Conservation (phyloP, 2,329 filamentous ascomycete genomes). For the Penicillium rolfsii region DNA sequence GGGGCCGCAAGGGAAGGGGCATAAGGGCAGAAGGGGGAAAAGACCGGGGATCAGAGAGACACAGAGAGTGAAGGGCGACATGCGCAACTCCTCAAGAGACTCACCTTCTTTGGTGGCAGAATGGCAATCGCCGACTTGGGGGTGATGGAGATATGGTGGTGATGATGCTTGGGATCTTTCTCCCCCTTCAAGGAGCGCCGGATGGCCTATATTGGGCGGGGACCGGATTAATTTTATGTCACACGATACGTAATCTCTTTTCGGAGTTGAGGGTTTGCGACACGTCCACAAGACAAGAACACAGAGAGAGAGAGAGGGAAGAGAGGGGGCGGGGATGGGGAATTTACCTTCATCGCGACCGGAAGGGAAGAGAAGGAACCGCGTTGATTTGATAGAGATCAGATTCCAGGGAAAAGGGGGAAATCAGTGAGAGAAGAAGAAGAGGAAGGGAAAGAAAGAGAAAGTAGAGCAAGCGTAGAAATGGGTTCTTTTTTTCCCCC, state of each 20-base stretch:
- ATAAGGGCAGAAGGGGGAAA: conserved; percentile 23
- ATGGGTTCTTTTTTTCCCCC: not conserved
- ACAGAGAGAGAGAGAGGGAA: not conserved
- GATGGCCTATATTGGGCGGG: conserved; percentile 61
- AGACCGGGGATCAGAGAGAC: too few relatives aligned
- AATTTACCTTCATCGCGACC: conserved; percentile 32
- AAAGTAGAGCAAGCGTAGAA: not conserved
- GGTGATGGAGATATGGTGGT: conserved; percentile 70
- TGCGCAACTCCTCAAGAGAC: conserved; percentile 33
- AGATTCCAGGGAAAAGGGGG: conserved; percentile 10
- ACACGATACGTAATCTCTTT: conserved; percentile 18
- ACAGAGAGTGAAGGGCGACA: conserved; percentile 12
- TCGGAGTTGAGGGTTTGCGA: not conserved
- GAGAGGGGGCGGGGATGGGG: not conserved
- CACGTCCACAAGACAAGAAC: not conserved
- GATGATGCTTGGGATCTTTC: conserved; percentile 64
- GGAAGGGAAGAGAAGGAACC: conserved; percentile 15
- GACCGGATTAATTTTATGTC: conserved; percentile 20
- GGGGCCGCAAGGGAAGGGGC: conserved; percentile 12
- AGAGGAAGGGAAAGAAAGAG: not conserved
- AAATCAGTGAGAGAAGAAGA: conserved; percentile 8
- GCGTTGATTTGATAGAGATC: conserved; percentile 3
- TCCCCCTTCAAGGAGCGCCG: conserved; percentile 89
- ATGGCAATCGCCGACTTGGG: conserved; percentile 87
- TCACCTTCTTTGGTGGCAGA: conserved; percentile 88